These are phyloP conservation scores for Dothistroma septosporum DNA, from an alignment of 2,329 filamentous ascomycete genomes.

Conservation along the genomic window DNA sequence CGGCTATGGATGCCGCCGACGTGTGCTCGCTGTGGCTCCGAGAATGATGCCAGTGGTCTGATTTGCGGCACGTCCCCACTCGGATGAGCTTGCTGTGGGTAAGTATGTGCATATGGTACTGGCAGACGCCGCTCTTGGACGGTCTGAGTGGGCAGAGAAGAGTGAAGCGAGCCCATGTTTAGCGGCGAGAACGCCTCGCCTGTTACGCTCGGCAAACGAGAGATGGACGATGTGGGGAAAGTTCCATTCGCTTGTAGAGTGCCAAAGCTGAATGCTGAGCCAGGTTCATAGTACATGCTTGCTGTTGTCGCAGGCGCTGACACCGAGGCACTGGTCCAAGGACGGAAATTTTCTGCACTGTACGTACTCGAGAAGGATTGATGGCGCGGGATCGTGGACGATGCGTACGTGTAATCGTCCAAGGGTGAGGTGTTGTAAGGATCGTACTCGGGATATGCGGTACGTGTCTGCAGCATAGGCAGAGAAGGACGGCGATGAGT, in stretches of 20 bases:
- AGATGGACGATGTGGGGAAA: conserved; percentile 15
- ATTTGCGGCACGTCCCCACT: conserved; percentile 24
- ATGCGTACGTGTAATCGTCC: conserved; percentile 29
- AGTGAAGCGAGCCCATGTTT: conserved; percentile 34
- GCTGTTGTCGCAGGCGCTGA: conserved; percentile 25
- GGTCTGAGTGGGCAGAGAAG: conserved; percentile 32
- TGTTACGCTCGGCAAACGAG: conserved; percentile 28
- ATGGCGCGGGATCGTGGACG: conserved; percentile 24
- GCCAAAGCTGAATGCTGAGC: conserved; percentile 28
- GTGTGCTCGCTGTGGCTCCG: conserved; percentile 22
- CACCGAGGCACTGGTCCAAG: conserved; percentile 26
- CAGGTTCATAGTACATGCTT: conserved; percentile 28
- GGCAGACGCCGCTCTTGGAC: conserved; percentile 33
- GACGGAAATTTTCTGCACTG: conserved; percentile 26
- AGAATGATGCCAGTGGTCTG: conserved; percentile 24
- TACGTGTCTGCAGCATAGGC: conserved; percentile 26
- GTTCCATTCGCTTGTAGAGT: conserved; percentile 23
- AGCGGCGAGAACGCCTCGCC: conserved; percentile 30
- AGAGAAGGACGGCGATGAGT: conserved; percentile 26
- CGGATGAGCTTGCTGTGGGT: conserved; percentile 18
- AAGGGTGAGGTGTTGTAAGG: conserved; percentile 29
- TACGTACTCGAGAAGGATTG: conserved; percentile 28
- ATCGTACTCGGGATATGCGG: conserved; percentile 26
- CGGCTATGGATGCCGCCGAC: conserved; percentile 31
- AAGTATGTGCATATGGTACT: conserved; percentile 25